Base-by-base conservation (phyloP, 1,284 basidiomycete genomes). In the Fomes fomentarius region DNA sequence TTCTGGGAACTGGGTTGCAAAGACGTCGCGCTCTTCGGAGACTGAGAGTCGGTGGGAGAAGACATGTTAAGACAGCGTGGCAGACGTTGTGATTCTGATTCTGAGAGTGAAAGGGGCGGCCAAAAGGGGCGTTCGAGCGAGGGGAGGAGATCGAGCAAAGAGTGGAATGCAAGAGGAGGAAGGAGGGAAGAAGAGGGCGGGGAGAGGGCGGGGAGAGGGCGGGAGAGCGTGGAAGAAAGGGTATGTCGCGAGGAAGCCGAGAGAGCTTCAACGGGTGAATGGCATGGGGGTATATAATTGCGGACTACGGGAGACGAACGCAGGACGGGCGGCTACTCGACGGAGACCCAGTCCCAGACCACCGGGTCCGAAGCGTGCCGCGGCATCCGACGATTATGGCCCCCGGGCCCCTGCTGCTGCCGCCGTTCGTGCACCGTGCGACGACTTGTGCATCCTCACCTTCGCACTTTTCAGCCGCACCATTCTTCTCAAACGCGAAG, bases 241-340 rank as follows among this genome's bases (percentile, higher is more conserved):
- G n/a, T 46, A 30, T 45, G 42, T 44, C 25, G 52, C 17, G 44
- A 35, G 34, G 40, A 26, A 37, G 51, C 37, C 19, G 17, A 37
- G 35, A 25, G 46, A 43, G 50, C 41, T 45, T 31, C 38, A 48
- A 54, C 22, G 52, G 52, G 47, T 42, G 52, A 43, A 41, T 54
- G 35, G 44, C 35, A 49, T 54, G 47, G 41, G 46, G 40, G 42
- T 50, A 50, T 41, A 46, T 45, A 45, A 46, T 45, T 45, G 34
- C 42, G 30, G 21, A 31, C 40, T 34, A 40, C 39, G 52, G 52
- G 38, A 40, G 39, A 47, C 39, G 46, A 47, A 48, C 31, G 46
- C 25, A 17, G 34, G 8, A 12, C 31, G 28, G 42, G 35, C 33
- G 52, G 43, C 37, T 39, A 19, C 21, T 17, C 24, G 40, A 42